Base-by-base conservation (phyloP, 2,329 filamentous ascomycete genomes). In the Venturia effusa region DNA sequence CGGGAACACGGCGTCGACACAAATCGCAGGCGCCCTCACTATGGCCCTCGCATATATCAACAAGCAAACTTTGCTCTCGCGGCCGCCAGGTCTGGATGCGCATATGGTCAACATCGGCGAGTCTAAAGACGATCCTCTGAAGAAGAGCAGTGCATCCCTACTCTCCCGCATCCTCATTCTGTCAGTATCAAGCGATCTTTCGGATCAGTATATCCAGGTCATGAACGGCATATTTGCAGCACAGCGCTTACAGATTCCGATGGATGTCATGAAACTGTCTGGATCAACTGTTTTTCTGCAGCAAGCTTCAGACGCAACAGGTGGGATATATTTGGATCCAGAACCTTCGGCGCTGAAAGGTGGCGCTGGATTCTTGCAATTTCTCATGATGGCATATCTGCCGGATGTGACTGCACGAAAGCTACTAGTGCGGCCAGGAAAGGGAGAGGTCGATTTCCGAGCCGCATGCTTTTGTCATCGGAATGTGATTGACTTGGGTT, bases 221-320 rank as follows among this genome's bases (percentile, higher is more conserved):
- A 99, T 99, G 94, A 99, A 99, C 77, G 85, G 88, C 70, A 96
- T 97, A 66, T 99, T 99, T 76, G 94, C 94, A 2, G 94, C 93
- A 65, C 90, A 96, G 71, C 87, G 93, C 67, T 83, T 92, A 64
- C 85, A 85, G 69, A 91, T 99, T 67, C 90, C 92, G 30, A 92
- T 99, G 70, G 94, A 99, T 74, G 93, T 96, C 40, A 83, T 96
- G 66, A 89, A 95, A 68, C 81, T 99, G 15, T 86, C 88, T 51
- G 91, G 90, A 27, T 85, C 91, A 69, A 90, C 93, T 0, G 92
- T 96, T 13, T 95, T 99, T 74, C 80, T 99, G 60, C 93, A 99
- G 73, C 94, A 99, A 77, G 94, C 94, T 34, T 85, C 84, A 43
- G 87, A 90, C 74, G 85, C 88, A 1, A 90, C 88, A 1, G 81